Evolutionary conservation across 2,329 filamentous ascomycete species (phyloP), one percentile per base, ranked within the genome.

Genomic region (Bertia moriformis): DNA sequence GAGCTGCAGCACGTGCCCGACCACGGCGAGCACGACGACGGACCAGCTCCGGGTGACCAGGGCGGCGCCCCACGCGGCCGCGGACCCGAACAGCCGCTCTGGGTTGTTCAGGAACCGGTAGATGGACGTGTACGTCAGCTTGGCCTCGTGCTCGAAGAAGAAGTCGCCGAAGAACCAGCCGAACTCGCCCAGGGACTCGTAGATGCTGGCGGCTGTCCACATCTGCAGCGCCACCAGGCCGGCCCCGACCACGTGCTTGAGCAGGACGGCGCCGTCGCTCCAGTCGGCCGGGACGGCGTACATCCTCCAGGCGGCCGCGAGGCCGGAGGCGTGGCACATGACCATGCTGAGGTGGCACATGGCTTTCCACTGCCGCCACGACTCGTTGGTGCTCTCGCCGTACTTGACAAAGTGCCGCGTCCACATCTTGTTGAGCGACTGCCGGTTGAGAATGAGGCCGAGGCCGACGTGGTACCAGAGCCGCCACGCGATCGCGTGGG

Each of bases 91-190:
- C 29, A 96, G 79, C 41, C 89, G 81, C 58, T 98, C 91, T 0
- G 91, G 91, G 52, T 96, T 98, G 64, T 98, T 98, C 48, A 98
- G 67, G 61, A 93, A 98, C 37, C 91, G 86, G 58, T 98, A 98
- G 51, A 98, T 98, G 44, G 88, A 93, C 48, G 83, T 87, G 60
- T 98, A 98, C 1, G 85, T 96, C 44, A 96, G 69, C 60, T 91
- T 93, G 12, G 81, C 80, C 10, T 80, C 76, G 37, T 85, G 81
- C 44, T 95, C 86, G 54, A 91, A 95, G 68, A 98, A 96, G 66
- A 96, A 98, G 56, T 98, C 91, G 14, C 91, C 91, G 53, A 88
- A 96, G 66, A 96, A 96, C 89, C 89, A 98, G 49, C 91, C 91
- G 51, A 96, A 98, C 53, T 98, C 91, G 41, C 91, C 89, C 0